Evolutionary conservation across 108 stramenopile species (phyloP).

Genomic region (Pseudonitzschia pungens): DNA sequence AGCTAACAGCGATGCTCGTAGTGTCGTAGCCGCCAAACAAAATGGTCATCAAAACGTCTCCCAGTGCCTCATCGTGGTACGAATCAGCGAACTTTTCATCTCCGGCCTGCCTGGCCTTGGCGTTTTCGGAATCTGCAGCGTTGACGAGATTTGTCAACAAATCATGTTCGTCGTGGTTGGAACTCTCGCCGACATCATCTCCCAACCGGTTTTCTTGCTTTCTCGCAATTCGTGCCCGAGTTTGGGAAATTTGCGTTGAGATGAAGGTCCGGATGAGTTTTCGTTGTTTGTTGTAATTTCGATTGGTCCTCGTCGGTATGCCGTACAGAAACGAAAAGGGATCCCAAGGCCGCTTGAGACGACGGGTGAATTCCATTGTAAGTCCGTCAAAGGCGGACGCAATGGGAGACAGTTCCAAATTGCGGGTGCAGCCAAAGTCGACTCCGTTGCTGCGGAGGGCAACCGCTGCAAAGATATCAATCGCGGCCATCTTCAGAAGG

Average conservation of each 20-base stretch:
- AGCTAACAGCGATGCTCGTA: conserved; percentile 46
- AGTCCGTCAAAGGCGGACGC: conserved; percentile 25
- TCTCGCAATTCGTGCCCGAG: neutral
- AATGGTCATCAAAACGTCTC: conserved; percentile 26
- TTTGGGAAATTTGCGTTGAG: neutral
- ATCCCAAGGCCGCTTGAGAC: conserved; percentile 13
- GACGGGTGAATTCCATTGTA: conserved; percentile 13
- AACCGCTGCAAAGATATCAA: conserved; percentile 33
- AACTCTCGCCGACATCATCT: too few species aligned
- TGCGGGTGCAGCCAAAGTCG: conserved; percentile 29
- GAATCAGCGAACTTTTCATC: neutral
- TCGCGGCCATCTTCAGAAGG: conserved; percentile 30
- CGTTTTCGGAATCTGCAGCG: neutral
- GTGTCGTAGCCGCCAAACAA: conserved; percentile 65
- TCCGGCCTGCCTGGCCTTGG: neutral
- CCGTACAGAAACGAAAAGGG: conserved; percentile 18
- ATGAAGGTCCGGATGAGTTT: conserved; percentile 12
- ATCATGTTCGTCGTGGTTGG: neutral
- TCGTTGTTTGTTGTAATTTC: neutral
- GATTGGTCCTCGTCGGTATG: conserved; percentile 22
- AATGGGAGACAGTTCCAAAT: conserved; percentile 14
- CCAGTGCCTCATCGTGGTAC: conserved; percentile 1
- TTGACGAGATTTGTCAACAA: conserved; percentile 20
- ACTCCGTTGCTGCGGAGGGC: conserved; percentile 12
- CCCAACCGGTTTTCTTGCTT: too few species aligned